phyloP scores from a whole-genome alignment of 768 basidiomycete genomes.

The Tephrocybe sp. region DNA sequence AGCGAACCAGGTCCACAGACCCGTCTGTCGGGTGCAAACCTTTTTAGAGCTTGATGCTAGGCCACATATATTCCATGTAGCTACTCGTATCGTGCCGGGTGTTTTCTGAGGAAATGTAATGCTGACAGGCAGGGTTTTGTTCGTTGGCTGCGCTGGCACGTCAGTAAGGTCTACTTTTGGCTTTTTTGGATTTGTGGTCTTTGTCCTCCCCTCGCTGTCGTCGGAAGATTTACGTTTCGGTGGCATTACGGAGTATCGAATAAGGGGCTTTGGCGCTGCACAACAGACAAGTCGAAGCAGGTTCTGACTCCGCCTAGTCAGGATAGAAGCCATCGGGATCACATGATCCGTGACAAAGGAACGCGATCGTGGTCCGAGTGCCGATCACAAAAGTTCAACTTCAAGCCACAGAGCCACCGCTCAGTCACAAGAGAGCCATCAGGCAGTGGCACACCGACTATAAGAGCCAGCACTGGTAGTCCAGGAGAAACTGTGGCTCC shows the following conservation, averaged over 20 bases:
- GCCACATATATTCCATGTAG: constrained; percentile 82
- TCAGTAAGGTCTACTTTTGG: constrained; percentile 12
- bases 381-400: constrained; percentile 14
- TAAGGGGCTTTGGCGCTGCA: background rate
- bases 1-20: background rate
- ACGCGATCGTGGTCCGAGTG: constrained; percentile 6
- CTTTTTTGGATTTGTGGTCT: constrained; percentile 19
- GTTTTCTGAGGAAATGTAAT: constrained; percentile 56
- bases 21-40: constrained; percentile 33
- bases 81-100: constrained; percentile 52
- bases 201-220: constrained; percentile 24
- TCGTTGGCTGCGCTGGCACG: constrained; percentile 60
- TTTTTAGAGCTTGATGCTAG: constrained; percentile 77
- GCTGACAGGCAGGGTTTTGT: constrained; percentile 65
- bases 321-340: background rate
- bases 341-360: background rate
- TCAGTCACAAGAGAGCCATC: background rate
- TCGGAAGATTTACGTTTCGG: constrained; percentile 22
- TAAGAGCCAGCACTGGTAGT: background rate
- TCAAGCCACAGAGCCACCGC: background rate
- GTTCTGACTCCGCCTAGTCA: background rate
- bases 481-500: background rate
- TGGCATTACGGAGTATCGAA: constrained; percentile 11
- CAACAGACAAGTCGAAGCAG: background rate
- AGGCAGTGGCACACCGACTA: constrained; percentile 4